Evolutionary conservation across 192 early-diverging fungal genomes (phyloP).

Genomic region (Cetraspora pellucida): DNA sequence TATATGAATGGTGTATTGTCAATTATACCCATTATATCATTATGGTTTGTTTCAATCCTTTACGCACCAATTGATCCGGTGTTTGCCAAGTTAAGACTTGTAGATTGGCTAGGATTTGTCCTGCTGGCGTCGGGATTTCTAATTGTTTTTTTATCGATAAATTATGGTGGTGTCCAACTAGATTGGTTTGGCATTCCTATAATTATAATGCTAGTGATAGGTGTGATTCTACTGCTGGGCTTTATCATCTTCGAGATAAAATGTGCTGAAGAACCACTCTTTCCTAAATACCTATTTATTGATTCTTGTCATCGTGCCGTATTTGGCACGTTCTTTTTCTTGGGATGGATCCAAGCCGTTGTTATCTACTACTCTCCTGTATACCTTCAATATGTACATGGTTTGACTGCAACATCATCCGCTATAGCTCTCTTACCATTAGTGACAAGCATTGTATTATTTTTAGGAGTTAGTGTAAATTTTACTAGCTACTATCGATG

Average conservation of each 20-base stretch:
- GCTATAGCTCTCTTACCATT: conserved; percentile 19
- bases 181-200: conserved; percentile 12
- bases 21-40: conserved; percentile 23
- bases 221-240: not conserved
- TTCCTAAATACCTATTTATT: not conserved
- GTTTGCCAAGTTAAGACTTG: not conserved
- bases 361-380: conserved; percentile 24
- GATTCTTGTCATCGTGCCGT: conserved; percentile 19
- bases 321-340: conserved; percentile 26
- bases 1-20: conserved; percentile 41
- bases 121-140: conserved; percentile 2
- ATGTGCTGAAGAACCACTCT: conserved; percentile 1
- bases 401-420: not conserved
- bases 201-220: not conserved
- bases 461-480: not conserved
- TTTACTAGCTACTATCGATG: not conserved
- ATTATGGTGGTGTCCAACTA: not conserved
- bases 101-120: conserved; percentile 23
- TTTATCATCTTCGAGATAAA: conserved; percentile 13
- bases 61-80: not conserved
- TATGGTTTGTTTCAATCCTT: conserved; percentile 33
- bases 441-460: conserved; percentile 1
- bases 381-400: conserved; percentile 19
- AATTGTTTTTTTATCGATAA: conserved; percentile 1
- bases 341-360: conserved; percentile 29